These are phyloP conservation scores for Lonicera japonica DNA, from an alignment of 129 eudicot species.

Conservation along the genomic window DNA sequence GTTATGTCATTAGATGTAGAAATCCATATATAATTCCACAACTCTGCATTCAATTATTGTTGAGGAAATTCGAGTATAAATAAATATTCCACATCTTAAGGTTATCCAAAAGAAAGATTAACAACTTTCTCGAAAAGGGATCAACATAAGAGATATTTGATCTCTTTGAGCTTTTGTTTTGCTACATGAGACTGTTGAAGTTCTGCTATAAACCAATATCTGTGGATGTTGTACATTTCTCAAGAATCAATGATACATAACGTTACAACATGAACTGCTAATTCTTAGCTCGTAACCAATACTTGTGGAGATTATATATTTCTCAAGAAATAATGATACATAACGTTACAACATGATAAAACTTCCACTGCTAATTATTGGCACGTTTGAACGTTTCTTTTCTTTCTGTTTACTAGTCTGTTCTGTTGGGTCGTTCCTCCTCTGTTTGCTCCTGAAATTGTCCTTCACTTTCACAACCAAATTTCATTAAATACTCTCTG, in stretches of 20 bases:
- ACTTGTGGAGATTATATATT: slow-evolving; percentile 11
- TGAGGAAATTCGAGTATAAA: too few species aligned
- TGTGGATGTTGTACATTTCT: too few species aligned
- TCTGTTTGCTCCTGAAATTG: slow-evolving; percentile 11
- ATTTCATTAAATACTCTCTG: not conserved
- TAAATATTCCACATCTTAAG: too few species aligned
- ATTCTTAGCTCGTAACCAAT: not conserved
- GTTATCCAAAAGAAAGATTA: too few species aligned
- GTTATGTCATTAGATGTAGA: not conserved
- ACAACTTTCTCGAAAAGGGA: too few species aligned
- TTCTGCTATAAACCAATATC: not conserved
- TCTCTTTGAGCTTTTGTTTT: too few species aligned
- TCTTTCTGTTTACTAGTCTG: not conserved
- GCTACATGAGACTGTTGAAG: too few species aligned
- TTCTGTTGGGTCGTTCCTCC: slow-evolving; percentile 1
- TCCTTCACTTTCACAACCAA: not conserved
- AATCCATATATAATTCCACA: too few species aligned
- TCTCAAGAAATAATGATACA: slow-evolving; percentile 24
- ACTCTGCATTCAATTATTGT: too few species aligned
- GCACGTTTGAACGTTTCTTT: not conserved
- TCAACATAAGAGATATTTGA: too few species aligned
- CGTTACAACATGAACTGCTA: too few species aligned
- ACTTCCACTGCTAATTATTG: not conserved
- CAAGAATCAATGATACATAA: too few species aligned
- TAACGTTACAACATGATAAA: slow-evolving; percentile 14